phyloP scores from a whole-genome alignment of 1,284 basidiomycete species.

The Sporisorium iseilematis-ciliati region DNA sequence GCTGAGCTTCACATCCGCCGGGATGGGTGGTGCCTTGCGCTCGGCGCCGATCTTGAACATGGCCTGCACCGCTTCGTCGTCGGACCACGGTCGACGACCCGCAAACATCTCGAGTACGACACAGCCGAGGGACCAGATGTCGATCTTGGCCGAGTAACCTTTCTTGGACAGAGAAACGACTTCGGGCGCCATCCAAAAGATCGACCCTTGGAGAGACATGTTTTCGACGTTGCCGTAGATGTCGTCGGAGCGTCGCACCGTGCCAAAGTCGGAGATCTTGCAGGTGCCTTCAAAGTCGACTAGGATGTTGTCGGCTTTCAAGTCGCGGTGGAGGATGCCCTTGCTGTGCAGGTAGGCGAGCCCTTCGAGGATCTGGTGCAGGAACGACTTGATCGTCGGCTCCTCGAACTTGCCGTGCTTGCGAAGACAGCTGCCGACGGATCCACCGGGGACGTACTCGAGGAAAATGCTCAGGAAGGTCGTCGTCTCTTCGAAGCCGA shows the following conservation, averaged over 20 bases:
- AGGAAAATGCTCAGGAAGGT: constrained; percentile 96
- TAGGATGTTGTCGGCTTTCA: constrained; percentile 98
- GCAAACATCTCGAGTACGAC: constrained; percentile 99
- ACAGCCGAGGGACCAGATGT: constrained; percentile 98
- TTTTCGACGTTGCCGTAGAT: constrained; percentile 85
- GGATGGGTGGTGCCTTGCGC: constrained; percentile 87
- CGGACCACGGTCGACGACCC: constrained; percentile 90
- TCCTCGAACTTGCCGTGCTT: constrained; percentile 94
- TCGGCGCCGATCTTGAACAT: constrained; percentile 92
- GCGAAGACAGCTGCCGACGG: constrained; percentile 89
- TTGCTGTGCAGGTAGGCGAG: constrained; percentile 92
- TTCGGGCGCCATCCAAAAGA: constrained; percentile 99
- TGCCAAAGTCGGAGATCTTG: constrained; percentile 96
- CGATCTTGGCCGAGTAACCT: constrained; percentile 93
- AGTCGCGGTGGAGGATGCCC: constrained; percentile 92
- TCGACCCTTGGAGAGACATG: constrained; percentile 87
- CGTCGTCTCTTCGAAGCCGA: constrained; percentile 88
- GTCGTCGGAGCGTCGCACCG: constrained; percentile 73
- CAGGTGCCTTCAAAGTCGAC: constrained; percentile 92
- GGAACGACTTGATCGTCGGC: constrained; percentile 91
- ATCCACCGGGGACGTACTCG: constrained; percentile 83
- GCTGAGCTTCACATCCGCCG: constrained; percentile 81
- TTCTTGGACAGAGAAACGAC: constrained; percentile 83
- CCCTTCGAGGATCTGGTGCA: constrained; percentile 89
- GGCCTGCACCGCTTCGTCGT: constrained; percentile 88